Evolutionary conservation across 1,284 basidiomycete genomes (phyloP), one percentile per base, ranked within the genome.

Genomic region (Leccinum cinnamomeum): DNA sequence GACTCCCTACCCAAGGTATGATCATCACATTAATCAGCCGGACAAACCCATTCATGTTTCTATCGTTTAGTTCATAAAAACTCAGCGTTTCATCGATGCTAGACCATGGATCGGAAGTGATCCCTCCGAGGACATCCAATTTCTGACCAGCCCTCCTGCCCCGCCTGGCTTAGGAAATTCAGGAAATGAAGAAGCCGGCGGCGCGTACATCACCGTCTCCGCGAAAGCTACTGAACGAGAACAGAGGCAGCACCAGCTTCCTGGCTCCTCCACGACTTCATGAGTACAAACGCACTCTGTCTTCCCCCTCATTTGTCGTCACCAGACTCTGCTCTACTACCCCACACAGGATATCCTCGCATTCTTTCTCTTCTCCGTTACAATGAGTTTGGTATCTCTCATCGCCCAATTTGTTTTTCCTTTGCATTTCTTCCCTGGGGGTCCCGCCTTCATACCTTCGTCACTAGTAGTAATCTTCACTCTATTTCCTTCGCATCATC

Each of bases 1-100:
- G 97, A 99, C 76, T 98, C 95, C 7, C 91, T 98, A 30, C 96
- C 96, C 20, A 95, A 95, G 85, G 93, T 92, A 69, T 58, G 83
- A 39, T 70, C 12, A 16, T 58, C 44, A 41, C 58, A 5, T 53
- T 37, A 28, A 62, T 51, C 37, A 30, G 28, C 12, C 28, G 3
- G 35, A 58, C 57, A 51, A 35, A 59, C 11, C 48, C 63, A 6
- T 30, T 48, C 46, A 63, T 59, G 60, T 55, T 63, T 56, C 54
- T 28, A 55, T 57, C 63, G 18, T 57, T 61, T 64, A 93, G 91
- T 94, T 94, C 78, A 90, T 92, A 78, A 92, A 92, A 76, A 92
- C 90, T 3, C 84, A 87, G 33, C 85, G 85, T 67, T 94, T 93
- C 79, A 77, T 89, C 59, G 87, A 87, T 10, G 83, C 91, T 68